Evolutionary conservation across 2,329 filamentous ascomycete genomes (phyloP).

Genomic region (Colletotrichum coccodes): DNA sequence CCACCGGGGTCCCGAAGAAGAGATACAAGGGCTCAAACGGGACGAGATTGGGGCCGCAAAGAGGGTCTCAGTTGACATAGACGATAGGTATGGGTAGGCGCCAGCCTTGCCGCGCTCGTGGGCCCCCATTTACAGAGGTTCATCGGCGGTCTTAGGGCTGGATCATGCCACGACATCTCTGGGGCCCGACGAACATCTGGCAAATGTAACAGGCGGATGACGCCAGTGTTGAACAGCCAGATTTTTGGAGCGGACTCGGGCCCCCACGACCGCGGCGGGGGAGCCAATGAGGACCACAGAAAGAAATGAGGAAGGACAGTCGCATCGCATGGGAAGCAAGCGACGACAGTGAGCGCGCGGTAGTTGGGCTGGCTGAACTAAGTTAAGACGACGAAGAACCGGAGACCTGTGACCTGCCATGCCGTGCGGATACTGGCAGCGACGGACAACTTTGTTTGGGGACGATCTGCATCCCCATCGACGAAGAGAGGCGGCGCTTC

Average conservation of each 20-base stretch:
- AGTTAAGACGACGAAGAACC: not conserved
- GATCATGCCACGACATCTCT: constrained; percentile 18
- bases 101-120: constrained; percentile 41
- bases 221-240: constrained; percentile 1
- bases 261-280: constrained; percentile 16
- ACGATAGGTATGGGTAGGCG: constrained; percentile 45
- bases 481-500: not conserved
- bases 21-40: constrained; percentile 12
- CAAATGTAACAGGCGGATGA: not conserved
- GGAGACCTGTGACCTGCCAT: not conserved
- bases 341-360: constrained; percentile 17
- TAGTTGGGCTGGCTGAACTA: not conserved
- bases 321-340: constrained; percentile 18
- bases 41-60: constrained; percentile 32
- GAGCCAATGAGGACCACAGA: constrained; percentile 17
- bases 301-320: constrained; percentile 28
- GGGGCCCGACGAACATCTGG: not conserved
- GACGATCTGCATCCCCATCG: not conserved
- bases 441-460: not conserved
- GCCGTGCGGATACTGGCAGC: not conserved
- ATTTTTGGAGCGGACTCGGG: not conserved
- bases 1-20: constrained; percentile 26
- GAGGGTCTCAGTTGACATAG: constrained; percentile 44
- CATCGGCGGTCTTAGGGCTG: constrained; percentile 16
- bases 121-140: not conserved